Evolutionary conservation across 2,329 filamentous ascomycete genomes (phyloP).

Genomic region (Fusarium udum): DNA sequence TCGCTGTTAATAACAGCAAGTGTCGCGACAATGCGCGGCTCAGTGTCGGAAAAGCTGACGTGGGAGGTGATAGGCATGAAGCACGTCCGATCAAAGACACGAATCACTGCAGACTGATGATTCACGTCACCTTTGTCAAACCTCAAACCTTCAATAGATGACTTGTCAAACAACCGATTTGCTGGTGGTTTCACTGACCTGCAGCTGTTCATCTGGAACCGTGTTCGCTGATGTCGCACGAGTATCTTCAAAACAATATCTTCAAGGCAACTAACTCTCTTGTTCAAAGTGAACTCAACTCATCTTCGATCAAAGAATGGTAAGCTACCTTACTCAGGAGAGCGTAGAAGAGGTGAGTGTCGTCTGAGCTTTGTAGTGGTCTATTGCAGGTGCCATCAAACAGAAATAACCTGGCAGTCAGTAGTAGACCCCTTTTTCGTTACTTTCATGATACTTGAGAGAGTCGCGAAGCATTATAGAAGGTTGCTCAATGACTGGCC

Average conservation of each 20-base stretch:
- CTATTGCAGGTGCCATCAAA: accelerated
- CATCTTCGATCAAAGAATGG: accelerated
- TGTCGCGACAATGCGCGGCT: accelerated
- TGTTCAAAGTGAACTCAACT: background rate
- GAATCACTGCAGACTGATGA: background rate
- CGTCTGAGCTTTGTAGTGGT: accelerated
- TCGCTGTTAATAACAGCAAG: background rate
- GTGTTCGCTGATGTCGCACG: background rate
- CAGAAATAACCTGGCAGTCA: background rate
- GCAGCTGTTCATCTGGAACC: background rate
- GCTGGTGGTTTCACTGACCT: background rate
- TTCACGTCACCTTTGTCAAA: accelerated
- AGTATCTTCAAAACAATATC: background rate
- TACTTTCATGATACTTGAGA: background rate
- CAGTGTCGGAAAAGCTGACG: background rate
- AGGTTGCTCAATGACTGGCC: background rate
- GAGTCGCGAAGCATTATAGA: accelerated
- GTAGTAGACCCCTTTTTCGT: accelerated
- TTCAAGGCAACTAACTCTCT: accelerated
- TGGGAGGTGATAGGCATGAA: accelerated
- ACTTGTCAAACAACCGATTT: accelerated
- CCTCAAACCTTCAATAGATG: background rate
- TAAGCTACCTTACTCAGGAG: too few species aligned
- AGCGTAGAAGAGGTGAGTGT: accelerated
- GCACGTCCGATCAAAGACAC: background rate